Percentiles rank a stretch among this genome's conserved stretches.
These are phyloP conservation scores for Udeniomyces megalosporus DNA, from an alignment of 768 basidiomycete genomes.

Conservation along the genomic window DNA sequence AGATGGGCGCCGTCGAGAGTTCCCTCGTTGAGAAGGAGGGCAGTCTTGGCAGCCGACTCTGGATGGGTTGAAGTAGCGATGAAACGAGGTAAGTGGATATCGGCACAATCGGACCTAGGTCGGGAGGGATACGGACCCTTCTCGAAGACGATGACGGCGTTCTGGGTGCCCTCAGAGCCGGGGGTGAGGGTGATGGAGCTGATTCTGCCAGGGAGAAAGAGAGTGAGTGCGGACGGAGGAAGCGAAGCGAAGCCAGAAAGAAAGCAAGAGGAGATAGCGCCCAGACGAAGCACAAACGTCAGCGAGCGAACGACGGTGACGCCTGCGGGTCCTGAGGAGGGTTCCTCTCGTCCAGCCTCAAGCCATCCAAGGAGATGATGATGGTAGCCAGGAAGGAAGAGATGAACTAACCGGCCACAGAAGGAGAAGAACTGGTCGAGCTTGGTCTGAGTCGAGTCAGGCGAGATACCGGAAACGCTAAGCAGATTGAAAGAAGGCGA, in stretches of 20 bases:
- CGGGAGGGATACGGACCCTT: slow-evolving; percentile 35
- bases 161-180: slow-evolving; percentile 30
- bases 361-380: too few species aligned
- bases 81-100: slow-evolving; percentile 29
- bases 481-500: background rate
- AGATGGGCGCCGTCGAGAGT: slow-evolving; percentile 56
- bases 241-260: background rate
- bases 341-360: too few species aligned
- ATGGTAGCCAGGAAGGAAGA: too few species aligned
- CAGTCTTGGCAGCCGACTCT: slow-evolving; percentile 55
- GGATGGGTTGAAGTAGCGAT: background rate
- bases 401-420: slow-evolving; percentile 41
- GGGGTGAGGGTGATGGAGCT: slow-evolving; percentile 43
- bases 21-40: slow-evolving; percentile 61
- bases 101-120: slow-evolving; percentile 18
- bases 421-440: slow-evolving; percentile 46
- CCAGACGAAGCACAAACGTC: background rate
- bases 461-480: slow-evolving; percentile 57
- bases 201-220: slow-evolving; percentile 37
- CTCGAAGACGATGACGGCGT: slow-evolving; percentile 66
- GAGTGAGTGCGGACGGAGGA: background rate
- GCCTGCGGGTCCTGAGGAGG: too few species aligned
- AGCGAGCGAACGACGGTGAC: background rate
- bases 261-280: background rate
- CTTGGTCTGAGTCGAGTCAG: slow-evolving; percentile 47